These are phyloP conservation scores for Xerocomus nothofagi DNA, from an alignment of 1,284 basidiomycete genomes.

Conservation along the genomic window DNA sequence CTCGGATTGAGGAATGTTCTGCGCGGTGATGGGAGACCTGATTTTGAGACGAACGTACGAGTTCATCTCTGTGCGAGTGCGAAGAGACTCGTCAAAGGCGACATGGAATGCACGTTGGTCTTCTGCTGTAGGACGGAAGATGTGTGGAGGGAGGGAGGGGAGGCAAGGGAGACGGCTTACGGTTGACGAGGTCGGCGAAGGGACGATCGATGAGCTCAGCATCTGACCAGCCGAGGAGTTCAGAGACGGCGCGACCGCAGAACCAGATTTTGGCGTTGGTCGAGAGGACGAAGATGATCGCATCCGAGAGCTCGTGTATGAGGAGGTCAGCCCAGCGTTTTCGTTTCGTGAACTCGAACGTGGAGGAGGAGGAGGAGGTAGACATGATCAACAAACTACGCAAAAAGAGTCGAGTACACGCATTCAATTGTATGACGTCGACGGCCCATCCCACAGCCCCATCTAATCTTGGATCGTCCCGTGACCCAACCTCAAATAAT, in stretches of 20 bases:
- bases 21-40: slow-evolving; percentile 17
- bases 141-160: not conserved
- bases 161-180: slow-evolving; percentile 39
- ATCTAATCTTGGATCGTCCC: slow-evolving; percentile 19
- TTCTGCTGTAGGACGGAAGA: slow-evolving; percentile 43
- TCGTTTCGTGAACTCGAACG: slow-evolving; percentile 80
- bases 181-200: slow-evolving; percentile 63
- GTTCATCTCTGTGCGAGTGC: slow-evolving; percentile 47
- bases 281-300: slow-evolving; percentile 68
- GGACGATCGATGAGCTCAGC: slow-evolving; percentile 69
- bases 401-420: not conserved
- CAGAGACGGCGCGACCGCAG: slow-evolving; percentile 65
- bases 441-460: slow-evolving; percentile 8
- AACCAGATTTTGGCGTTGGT: slow-evolving; percentile 62
- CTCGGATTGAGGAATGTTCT: slow-evolving; percentile 38
- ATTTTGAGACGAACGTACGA: slow-evolving; percentile 64
- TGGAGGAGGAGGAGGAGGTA: slow-evolving; percentile 14
- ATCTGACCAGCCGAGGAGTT: slow-evolving; percentile 75
- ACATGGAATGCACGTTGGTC: slow-evolving; percentile 59
- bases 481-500: slow-evolving; percentile 44
- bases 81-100: slow-evolving; percentile 56
- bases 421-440: slow-evolving; percentile 25
- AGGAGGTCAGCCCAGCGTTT: slow-evolving; percentile 87
- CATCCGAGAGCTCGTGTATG: slow-evolving; percentile 73
- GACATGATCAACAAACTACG: slow-evolving; percentile 20